phyloP scores from a whole-genome alignment of 2,329 filamentous ascomycete genomes.

The Anisogramma anomala region DNA sequence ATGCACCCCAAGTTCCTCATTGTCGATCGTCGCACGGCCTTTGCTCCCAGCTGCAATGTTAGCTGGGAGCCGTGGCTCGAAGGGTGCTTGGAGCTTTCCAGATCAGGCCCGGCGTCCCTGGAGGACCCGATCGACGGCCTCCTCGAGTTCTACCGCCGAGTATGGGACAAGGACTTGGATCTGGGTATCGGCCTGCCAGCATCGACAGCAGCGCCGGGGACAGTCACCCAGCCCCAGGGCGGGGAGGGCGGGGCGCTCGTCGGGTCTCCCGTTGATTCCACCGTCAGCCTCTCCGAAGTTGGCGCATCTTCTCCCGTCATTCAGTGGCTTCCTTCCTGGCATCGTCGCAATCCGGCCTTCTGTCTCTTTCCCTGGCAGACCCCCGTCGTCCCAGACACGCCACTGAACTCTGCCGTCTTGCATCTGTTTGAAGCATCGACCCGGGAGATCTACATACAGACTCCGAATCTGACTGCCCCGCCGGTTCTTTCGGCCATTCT shows the following conservation, averaged over 20 bases:
- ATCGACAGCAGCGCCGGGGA: background rate
- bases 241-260: conserved; percentile 8
- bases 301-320: conserved; percentile 2
- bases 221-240: background rate
- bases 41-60: conserved; percentile 71
- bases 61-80: conserved; percentile 87
- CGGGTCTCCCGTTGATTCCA: conserved; percentile 12
- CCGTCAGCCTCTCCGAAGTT: conserved; percentile 32
- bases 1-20: conserved; percentile 80
- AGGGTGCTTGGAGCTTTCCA: conserved; percentile 52
- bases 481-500: conserved; percentile 52
- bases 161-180: conserved; percentile 45
- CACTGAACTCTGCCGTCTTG: conserved; percentile 55
- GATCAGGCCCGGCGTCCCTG: background rate
- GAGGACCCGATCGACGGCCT: conserved; percentile 53
- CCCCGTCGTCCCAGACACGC: conserved; percentile 46
- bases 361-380: conserved; percentile 44
- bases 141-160: conserved; percentile 51
- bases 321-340: conserved; percentile 57
- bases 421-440: conserved; percentile 48
- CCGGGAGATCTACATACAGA: conserved; percentile 54
- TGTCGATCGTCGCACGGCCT: conserved; percentile 53
- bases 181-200: background rate
- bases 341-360: conserved; percentile 58
- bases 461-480: conserved; percentile 63